These are phyloP conservation scores for Trichoderma asperellum DNA, from an alignment of 2,329 filamentous ascomycete genomes.

Conservation along the genomic window DNA sequence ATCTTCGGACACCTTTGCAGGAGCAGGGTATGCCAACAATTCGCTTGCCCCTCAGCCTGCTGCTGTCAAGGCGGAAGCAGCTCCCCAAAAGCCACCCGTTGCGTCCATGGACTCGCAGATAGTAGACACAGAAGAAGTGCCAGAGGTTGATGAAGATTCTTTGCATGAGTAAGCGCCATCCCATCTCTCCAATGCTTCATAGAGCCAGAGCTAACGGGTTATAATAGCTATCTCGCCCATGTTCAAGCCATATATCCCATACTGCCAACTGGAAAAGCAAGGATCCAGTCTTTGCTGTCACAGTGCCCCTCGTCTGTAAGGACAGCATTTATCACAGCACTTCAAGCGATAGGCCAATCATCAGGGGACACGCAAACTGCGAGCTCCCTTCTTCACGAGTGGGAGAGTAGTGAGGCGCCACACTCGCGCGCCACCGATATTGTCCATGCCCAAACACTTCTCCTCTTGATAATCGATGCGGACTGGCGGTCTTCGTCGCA, in stretches of 20 bases:
- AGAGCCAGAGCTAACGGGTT: not conserved
- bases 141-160: conserved; percentile 49
- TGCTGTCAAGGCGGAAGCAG: conserved; percentile 44
- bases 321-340: conserved; percentile 66
- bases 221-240: conserved; percentile 60
- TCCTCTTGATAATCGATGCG: conserved; percentile 68
- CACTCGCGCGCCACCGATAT: conserved; percentile 50
- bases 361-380: conserved; percentile 51
- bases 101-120: conserved; percentile 44
- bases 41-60: conserved; percentile 53
- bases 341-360: conserved; percentile 57
- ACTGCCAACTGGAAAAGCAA: conserved; percentile 60
- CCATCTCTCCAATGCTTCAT: not conserved
- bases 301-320: conserved; percentile 61
- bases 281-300: conserved; percentile 59
- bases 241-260: conserved; percentile 72
- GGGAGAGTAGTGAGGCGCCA: conserved; percentile 51
- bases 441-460: conserved; percentile 67
- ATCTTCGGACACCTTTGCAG: conserved; percentile 40
- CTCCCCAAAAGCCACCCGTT: conserved; percentile 43
- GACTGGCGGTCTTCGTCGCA: conserved; percentile 57
- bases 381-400: conserved; percentile 54
- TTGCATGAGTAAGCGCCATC: conserved; percentile 50
- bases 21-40: conserved; percentile 44
- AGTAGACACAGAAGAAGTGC: conserved; percentile 40